Evolutionary conservation across 345 rosid genomes (phyloP), one percentile per base, ranked within the genome.

Genomic region (Bruguiera gymnorhiza): DNA sequence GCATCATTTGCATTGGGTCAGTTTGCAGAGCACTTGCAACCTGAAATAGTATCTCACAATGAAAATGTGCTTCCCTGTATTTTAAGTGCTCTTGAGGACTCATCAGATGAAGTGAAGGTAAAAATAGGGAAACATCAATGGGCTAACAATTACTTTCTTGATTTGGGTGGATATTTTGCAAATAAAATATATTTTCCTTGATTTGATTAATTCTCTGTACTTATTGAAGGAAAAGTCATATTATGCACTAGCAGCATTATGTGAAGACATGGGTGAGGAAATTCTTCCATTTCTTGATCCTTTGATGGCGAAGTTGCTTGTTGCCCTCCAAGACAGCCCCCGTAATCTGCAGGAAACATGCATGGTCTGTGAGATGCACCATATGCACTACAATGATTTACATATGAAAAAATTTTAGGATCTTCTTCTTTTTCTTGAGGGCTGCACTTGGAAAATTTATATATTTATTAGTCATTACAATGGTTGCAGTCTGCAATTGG

Each of bases 1-100:
- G 92, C 98, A 46, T 92, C 99, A 36, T 92, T 96, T 81, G 98
- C 99, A 29, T 78, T 96, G 78, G 99, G 99, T 67, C 99, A 96
- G 72, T 96, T 90, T 70, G 96, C 99, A 2, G 99, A 96, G 85
- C 77, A 96, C 87, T 88, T 96, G 78, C 99, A 96, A 83, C 99
- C 99, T 32, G 99, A 96, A 80, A 90, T 96, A 61, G 74, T 89
- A 26, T 82, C 90, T 69, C 96, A 89, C 74, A 81, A 90, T 79
- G 91, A 84, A 73, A 89, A 76, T 69, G 90, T 96, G 80, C 96
- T 96, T 77, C 98, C 98, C 46, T 90, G 97, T 80, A 83, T 96
- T 71, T 85, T 96, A 70, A 86, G 75, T 81, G 97, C 99, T 67
- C 83, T 96, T 66, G 99, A 96, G 77, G 98, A 92, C 86, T 57